Conservation (phyloP, 495 filamentous ascomycete genomes). For the Monascus purpureus region DNA sequence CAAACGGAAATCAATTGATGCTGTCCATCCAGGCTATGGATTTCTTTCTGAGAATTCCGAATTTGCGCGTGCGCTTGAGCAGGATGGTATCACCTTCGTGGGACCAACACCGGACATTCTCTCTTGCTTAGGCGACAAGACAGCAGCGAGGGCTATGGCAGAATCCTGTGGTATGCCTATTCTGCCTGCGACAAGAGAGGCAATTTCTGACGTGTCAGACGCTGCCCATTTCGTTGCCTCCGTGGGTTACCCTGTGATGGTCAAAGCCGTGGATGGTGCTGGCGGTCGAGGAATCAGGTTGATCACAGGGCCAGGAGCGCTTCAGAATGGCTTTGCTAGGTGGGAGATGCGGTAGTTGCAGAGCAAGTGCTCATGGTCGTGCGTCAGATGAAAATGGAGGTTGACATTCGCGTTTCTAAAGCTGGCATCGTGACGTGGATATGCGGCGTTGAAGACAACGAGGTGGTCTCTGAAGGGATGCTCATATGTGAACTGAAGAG, state of each 20-base stretch:
- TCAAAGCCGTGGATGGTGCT: slow-evolving; percentile 40
- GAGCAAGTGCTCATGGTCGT: slow-evolving; percentile 46
- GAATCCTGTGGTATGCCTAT: slow-evolving; percentile 40
- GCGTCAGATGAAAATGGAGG: slow-evolving; percentile 57
- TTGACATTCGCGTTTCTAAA: slow-evolving; percentile 39
- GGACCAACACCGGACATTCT: slow-evolving; percentile 41
- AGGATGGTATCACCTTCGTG: slow-evolving; percentile 34
- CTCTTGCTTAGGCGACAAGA: slow-evolving; percentile 39
- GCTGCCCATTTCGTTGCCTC: slow-evolving; percentile 27
- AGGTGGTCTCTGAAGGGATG: slow-evolving; percentile 45
- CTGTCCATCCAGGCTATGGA: slow-evolving; percentile 49
- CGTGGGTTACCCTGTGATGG: slow-evolving; percentile 42
- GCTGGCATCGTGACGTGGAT: slow-evolving; percentile 39
- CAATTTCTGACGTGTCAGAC: slow-evolving; percentile 19
- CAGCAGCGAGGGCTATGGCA: slow-evolving; percentile 40
- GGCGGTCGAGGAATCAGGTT: slow-evolving; percentile 37
- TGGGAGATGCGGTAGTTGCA: slow-evolving; percentile 34
- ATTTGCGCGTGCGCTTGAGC: slow-evolving; percentile 39
- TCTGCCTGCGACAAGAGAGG: slow-evolving; percentile 29
- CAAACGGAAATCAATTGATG: slow-evolving; percentile 36
- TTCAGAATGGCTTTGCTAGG: slow-evolving; percentile 27
- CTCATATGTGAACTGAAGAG: slow-evolving; percentile 36
- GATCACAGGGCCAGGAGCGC: slow-evolving; percentile 19
- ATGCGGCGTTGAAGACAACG: slow-evolving; percentile 41
- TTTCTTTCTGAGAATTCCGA: slow-evolving; percentile 46